Evolutionary conservation across 495 filamentous ascomycete genomes (phyloP).

Genomic region (Aspergillus sclerotiicarbonarius): DNA sequence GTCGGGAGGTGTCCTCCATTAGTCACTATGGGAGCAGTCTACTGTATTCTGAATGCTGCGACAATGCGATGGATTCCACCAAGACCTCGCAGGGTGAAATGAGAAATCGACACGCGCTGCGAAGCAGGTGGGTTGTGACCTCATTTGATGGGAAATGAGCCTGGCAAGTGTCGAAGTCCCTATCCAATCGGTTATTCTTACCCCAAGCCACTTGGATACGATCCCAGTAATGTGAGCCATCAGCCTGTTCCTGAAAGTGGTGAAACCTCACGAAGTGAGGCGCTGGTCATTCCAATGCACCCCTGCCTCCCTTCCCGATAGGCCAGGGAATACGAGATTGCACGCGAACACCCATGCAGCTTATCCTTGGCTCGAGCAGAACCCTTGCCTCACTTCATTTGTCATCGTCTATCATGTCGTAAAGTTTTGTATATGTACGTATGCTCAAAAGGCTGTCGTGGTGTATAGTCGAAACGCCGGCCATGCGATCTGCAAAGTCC

Average conservation of each 20-base stretch:
- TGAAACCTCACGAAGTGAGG: not conserved
- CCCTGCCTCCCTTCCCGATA: not conserved
- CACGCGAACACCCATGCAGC: not conserved
- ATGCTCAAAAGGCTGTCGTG: too few species aligned
- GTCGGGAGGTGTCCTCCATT: constrained; percentile 24
- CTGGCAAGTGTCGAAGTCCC: not conserved
- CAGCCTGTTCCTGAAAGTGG: not conserved
- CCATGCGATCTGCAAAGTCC: too few species aligned
- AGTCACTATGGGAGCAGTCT: not conserved
- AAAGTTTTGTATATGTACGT: not conserved
- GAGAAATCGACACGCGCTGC: too few species aligned
- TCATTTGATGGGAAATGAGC: too few species aligned
- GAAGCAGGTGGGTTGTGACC: too few species aligned
- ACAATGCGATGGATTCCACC: not conserved
- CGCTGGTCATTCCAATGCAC: not conserved
- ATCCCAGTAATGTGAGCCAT: not conserved
- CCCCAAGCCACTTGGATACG: not conserved
- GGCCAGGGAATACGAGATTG: constrained; percentile 4
- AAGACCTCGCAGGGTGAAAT: too few species aligned
- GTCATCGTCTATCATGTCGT: not conserved
- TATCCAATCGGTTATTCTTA: not conserved
- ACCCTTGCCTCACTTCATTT: not conserved
- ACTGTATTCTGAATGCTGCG: not conserved
- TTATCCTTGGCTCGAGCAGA: not conserved
- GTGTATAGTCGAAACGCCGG: too few species aligned